Base-by-base conservation (phyloP, 192 early-diverging fungal species). In the Dispira simplex region DNA sequence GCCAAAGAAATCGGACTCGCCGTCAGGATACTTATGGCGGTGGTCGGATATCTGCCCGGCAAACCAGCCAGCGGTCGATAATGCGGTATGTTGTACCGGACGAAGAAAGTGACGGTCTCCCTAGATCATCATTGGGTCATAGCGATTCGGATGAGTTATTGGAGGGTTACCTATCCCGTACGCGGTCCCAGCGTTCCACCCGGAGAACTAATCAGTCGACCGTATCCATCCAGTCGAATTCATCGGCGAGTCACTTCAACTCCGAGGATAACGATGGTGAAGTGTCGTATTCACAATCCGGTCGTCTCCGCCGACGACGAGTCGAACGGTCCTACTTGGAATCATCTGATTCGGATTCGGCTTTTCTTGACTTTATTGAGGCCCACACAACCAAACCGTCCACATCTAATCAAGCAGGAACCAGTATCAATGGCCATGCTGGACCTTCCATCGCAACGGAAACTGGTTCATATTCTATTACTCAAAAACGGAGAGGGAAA, bases 271-370 rank as follows among this genome's bases (percentile, higher is more conserved):
- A 23, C n/a, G 49, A 23, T 51, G n/a, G 49, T 1, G 23, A 51
- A 20, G 8, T 20, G 16, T 18, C 49, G 49, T 18, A 18, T 51
- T 23, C n/a, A 51, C 49, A 23, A 23, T 1, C 49, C 49, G n/a
- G 21, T 57, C 58, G 58, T 18, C 39, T 60, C 11, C 58, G 58
- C 14, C 32, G 39, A 0, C 32, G 32, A 12, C 58, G 21, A 60
- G 16, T 32, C 2, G 32, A 43, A 12, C 60, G 56, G 14, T 39
- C 66, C 14, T 52, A 44, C 27, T 27, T 47, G 32, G 46, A 67
- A 43, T 46, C 23, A 27, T 54, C 60, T n/a, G 65, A 69, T n/a
- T 69, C 71, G 46, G 32, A 39, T 39, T 39, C 32, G 32, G 32
- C 32, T 39, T 39, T 39, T 39, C 1, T 39, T 39, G 32, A 39